Base-by-base conservation (phyloP, 345 rosid genomes). In the Bruguiera gymnorhiza region DNA sequence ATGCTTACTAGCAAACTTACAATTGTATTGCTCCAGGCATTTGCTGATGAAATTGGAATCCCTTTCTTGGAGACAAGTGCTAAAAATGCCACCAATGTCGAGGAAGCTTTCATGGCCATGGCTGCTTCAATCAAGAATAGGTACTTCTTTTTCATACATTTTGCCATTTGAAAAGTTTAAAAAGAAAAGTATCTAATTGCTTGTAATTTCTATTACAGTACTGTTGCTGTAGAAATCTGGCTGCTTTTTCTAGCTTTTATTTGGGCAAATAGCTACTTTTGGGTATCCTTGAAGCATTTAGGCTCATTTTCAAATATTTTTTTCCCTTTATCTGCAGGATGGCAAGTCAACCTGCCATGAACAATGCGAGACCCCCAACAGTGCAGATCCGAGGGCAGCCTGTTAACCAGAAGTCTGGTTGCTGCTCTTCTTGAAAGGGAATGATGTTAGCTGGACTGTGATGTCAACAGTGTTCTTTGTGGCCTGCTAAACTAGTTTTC, bases 31-130 rank as follows among this genome's bases (percentile, higher is more conserved):
- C 18, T 43, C 13, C 60, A 89, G 92, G 90, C 92, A 51, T 86
- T 89, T 77, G 96, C 96, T 1, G 90, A 89, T 79, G 89, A 89
- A 79, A 81, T 87, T 65, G 92, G 96, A 51, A 76, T 89, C 67
- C 90, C 92, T 39, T 89, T 89, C 73, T 69, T 89, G 90, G 96
- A 89, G 70, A 89, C 96, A 11, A 89, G 96, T 73, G 96, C 96
- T n/a, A 89, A 89, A 76, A 84, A 80, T 78, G 70, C 96, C 24
- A 85, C 84, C 13, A 87, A 87, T 26, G 96, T 89, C 43, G 96
- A 87, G 63, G 85, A 86, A 68, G 89, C 92, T 71, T 89, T 89
- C 82, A 86, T 87, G 96, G 96, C 90, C 3, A 87, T 89, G 96
- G 83, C 96, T 26, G 76, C 92, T 70, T 71, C 88, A 66, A 89